Base-by-base conservation (phyloP, 164 flowering plant species). In the Stephania cephalantha region DNA sequence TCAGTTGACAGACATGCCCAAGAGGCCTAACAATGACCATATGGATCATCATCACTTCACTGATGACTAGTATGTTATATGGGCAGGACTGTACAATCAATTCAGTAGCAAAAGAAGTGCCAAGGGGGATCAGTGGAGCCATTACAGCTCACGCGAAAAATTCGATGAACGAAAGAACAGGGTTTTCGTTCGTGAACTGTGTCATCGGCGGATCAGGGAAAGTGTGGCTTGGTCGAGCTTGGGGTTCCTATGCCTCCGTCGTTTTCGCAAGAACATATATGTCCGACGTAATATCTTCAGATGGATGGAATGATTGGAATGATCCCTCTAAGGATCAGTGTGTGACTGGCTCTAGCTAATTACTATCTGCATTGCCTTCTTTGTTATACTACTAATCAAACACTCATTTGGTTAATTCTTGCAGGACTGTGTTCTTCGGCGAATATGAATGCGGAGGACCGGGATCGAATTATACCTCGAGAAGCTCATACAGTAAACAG, bases 221-320 rank as follows among this genome's bases (percentile, higher is more conserved):
- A 61, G 88, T 84, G 63, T 87, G 88, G 94, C 92, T 92, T 4
- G 95, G 97, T 2, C 50, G 98, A 74, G 93, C 98, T 44, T 92
- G 97, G 97, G 91, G 92, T 18, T 69, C 81, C 18, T 90, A 85
- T 73, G 88, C 97, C 2, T 82, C 90, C 2, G 93, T 88, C 4
- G 81, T 91, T 30, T 94, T 91, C 73, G 81, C 89, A 0, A 88
- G 76, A 61, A 85, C 93, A 15, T 89, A 82, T 82, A 90, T 94
- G 94, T 81, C 94, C 2, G 80, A 83, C 46, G 81, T 87, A 42
- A 82, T 94, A 8, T 73, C 89, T 66, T 69, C 87, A 0, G 87
- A 83, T 69, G 90, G 90, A 17, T 87, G 90, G 90, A 85, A 86
- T 71, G 85, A 87, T 68, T 87, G 88, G 88, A 79, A 74, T 46